Conservation (phyloP, 192 early-diverging fungal species). For the Podila horticola region DNA sequence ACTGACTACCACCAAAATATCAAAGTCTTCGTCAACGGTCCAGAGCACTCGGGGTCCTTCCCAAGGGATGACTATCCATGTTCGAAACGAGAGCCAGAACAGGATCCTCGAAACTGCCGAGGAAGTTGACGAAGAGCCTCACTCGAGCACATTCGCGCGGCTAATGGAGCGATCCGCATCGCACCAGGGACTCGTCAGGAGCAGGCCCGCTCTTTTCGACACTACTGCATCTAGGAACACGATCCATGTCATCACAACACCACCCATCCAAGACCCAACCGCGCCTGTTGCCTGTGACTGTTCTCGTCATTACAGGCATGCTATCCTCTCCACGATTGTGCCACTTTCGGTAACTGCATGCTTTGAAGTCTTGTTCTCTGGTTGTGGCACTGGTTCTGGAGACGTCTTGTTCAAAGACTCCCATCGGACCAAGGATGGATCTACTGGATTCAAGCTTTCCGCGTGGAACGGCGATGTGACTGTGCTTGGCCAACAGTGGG, state of each 20-base stretch:
- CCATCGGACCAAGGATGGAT: conserved; percentile 28
- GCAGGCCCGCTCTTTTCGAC: background rate
- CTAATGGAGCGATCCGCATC: background rate
- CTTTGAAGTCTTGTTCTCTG: conserved; percentile 36
- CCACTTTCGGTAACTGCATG: conserved; percentile 19
- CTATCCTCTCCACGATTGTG: conserved; percentile 9
- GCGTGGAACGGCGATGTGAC: conserved; percentile 7
- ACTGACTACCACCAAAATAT: background rate
- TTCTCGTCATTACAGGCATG: conserved; percentile 28
- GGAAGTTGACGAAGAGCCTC: background rate
- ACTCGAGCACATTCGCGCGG: background rate
- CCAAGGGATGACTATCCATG: background rate
- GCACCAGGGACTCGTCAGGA: background rate
- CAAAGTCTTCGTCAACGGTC: background rate
- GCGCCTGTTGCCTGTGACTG: conserved; percentile 18
- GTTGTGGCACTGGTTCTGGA: conserved; percentile 17
- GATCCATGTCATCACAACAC: background rate
- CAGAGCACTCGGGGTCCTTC: background rate
- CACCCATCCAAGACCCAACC: background rate
- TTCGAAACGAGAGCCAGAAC: background rate
- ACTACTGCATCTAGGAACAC: background rate
- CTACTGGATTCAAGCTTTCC: conserved; percentile 21
- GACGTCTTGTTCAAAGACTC: conserved; percentile 12
- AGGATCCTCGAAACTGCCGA: background rate
- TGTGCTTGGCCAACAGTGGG: background rate